These are phyloP conservation scores for Vararia minispora DNA, from an alignment of 768 basidiomycete genomes.

Conservation along the genomic window DNA sequence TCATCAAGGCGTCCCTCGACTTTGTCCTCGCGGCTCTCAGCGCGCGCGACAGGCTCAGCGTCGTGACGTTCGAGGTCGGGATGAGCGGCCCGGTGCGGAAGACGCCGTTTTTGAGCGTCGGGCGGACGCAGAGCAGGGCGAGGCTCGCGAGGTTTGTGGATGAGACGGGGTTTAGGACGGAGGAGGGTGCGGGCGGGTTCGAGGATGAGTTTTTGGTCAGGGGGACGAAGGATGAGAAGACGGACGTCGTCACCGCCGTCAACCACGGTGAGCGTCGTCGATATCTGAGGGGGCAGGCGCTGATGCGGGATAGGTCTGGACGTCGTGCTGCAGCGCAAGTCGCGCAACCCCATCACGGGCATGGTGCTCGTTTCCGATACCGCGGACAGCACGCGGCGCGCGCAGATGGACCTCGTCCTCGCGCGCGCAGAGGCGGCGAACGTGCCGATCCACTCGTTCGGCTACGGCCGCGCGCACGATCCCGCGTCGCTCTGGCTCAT, in stretches of 20 bases:
- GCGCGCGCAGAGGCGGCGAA: constrained; percentile 95
- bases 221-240: constrained; percentile 82
- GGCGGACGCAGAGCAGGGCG: constrained; percentile 54
- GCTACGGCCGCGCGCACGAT: constrained; percentile 94
- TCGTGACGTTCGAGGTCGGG: constrained; percentile 92
- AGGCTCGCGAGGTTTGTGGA: constrained; percentile 74
- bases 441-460: constrained; percentile 94
- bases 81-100: constrained; percentile 71
- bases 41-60: constrained; percentile 67
- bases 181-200: constrained; percentile 19
- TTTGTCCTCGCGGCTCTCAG: constrained; percentile 75
- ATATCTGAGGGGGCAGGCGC: background rate
- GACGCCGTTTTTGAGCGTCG: constrained; percentile 83
- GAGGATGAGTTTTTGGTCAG: constrained; percentile 52
- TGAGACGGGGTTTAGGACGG: constrained; percentile 37
- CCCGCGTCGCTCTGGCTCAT: constrained; percentile 98
- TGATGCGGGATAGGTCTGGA: constrained; percentile 35
- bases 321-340: constrained; percentile 88
- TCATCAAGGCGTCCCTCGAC: constrained; percentile 81
- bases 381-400: constrained; percentile 81
- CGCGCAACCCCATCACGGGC: constrained; percentile 81
- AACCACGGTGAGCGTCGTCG: constrained; percentile 60
- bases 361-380: constrained; percentile 92
- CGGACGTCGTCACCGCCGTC: constrained; percentile 96
- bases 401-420: constrained; percentile 97